Base-by-base conservation (phyloP, 2,329 filamentous ascomycete genomes). In the Verticillium dahliae region DNA sequence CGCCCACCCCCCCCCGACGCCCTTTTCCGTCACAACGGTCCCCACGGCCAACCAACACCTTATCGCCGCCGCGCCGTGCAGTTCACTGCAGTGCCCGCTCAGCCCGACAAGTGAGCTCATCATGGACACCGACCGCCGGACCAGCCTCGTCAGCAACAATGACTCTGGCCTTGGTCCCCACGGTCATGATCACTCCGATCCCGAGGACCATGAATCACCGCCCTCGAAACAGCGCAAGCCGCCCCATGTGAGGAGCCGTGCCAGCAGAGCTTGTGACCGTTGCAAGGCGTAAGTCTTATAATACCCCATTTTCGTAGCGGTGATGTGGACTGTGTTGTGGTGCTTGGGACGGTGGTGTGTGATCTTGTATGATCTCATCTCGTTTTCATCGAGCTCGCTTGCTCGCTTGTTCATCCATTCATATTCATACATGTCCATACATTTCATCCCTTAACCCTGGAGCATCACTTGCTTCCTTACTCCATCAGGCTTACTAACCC, bases 211-310 rank as follows among this genome's bases (percentile, higher is more conserved):
- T 57, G 55, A 57, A 35, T 31, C 15, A 41, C 57, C 57, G 11
- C 38, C 57, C 18, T 18, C 57, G 5, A 58, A 58, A 22, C 57
- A 58, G 27, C 57, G 57, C 38, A 58, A 58, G 45, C 57, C 57
- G 33, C 57, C 57, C n/a, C 57, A 58, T 58, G 57, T 58, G 57
- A 58, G 57, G 39, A 58, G 57, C 27, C 13, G 62, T 18, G 61
- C 62, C 18, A 61, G 41, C n/a, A 57, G 58, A 35, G 68, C 68
- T 6, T 70, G 68, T 35, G 68, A 70, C 61, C 66, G 68, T 6
- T 69, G 68, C 61, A 69, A 69, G 60, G 59, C 64, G 68, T 69
- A 18, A 64, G 61, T 27, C 31, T 33, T 61, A 33, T 35, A 61
- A 61, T 3, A 45, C 18, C n/a, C 18, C 45, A n/a, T 52, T 10